Base-by-base conservation (phyloP, 805 yeast genomes). In the Metschnikowia amazonensis region DNA sequence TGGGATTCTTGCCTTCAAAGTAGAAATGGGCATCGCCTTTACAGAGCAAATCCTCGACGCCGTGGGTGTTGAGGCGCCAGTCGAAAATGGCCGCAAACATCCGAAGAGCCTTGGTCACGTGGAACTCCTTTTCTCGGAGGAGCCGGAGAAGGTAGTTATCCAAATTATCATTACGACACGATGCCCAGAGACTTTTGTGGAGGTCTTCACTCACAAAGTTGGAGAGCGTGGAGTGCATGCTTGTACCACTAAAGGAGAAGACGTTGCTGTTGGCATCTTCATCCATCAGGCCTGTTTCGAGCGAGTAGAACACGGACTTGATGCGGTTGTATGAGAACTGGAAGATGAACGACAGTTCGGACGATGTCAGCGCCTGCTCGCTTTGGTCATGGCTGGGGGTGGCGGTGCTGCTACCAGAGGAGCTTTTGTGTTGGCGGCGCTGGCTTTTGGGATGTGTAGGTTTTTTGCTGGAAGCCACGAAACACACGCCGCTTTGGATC, bases 121-220 rank as follows among this genome's bases (percentile, higher is more conserved):
- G 40, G 23, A 40, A 50, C 14, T 48, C 23, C 7, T 43, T 28
- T 5, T 33, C 25, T 3, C 54, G 47, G 27, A 50, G 38, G 23
- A 45, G 43, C 8, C 46, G 42, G n/a, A 50, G 45, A 5, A 50
- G 8, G 29, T 31, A 46, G 35, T 50, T 50, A 39, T 50, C 54
- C 25, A 38, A 18, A 13, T 28, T 38, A 27, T 46, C 52, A 36
- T 48, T 48, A 16, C 50, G 42, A 23, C 47, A 30, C 25, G 36
- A n/a, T 2, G 44, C 44, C 54, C 54, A 50, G 21, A 50, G 43
- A 21, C 48, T 38, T n/a, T 30, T 30, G 36, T 50, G 54, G 25
- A 50, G 37, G n/a, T 50, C 54, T 25, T 50, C 54, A 2, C 48
- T 40, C 5, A 46, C 39, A 29, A 40, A 50, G 10, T 32, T 34